Evolutionary conservation across 148 eudicot species (phyloP).

Genomic region (Chenopodium suecicum): DNA sequence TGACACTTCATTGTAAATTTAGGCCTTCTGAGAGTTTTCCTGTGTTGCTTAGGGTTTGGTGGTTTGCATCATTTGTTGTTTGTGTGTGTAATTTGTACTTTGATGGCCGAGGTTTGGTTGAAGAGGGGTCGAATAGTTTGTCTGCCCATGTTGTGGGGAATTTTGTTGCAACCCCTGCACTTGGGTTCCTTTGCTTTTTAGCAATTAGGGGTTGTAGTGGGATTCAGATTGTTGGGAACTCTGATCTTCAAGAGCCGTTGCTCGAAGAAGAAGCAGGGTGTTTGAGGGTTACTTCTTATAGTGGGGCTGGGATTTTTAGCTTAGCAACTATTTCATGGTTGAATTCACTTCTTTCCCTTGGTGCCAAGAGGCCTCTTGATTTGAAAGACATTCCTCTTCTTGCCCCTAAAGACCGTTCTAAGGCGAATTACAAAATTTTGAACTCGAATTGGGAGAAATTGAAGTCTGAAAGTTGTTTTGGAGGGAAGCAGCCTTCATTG

Average conservation of each 20-base stretch:
- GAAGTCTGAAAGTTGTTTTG: conserved; percentile 49
- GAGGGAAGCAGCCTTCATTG: conserved; percentile 55
- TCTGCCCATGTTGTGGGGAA: conserved; percentile 71
- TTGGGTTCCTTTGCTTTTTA: conserved; percentile 73
- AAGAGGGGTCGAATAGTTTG: conserved; percentile 54
- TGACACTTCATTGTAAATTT: conserved; percentile 63
- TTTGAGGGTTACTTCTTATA: conserved; percentile 82
- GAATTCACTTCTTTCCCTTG: conserved; percentile 77
- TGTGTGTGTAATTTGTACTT: conserved; percentile 60
- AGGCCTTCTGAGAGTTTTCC: conserved; percentile 63
- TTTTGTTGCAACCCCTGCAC: conserved; percentile 57
- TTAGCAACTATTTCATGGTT: conserved; percentile 92
- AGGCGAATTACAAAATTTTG: conserved; percentile 67
- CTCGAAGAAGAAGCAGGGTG: conserved; percentile 87
- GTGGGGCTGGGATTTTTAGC: conserved; percentile 81
- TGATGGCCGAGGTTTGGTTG: conserved; percentile 57
- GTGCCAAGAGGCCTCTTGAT: conserved; percentile 92
- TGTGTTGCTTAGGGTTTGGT: conserved; percentile 76
- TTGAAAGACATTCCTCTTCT: conserved; percentile 89
- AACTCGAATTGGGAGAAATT: conserved; percentile 78
- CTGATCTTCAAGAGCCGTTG: conserved; percentile 88
- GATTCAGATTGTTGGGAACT: conserved; percentile 49
- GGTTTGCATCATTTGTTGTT: conserved; percentile 68
- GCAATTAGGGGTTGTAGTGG: conserved; percentile 75
- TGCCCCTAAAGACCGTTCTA: conserved; percentile 79